phyloP scores from a whole-genome alignment of 768 basidiomycete species.

The Hygrophorus pudorinus region DNA sequence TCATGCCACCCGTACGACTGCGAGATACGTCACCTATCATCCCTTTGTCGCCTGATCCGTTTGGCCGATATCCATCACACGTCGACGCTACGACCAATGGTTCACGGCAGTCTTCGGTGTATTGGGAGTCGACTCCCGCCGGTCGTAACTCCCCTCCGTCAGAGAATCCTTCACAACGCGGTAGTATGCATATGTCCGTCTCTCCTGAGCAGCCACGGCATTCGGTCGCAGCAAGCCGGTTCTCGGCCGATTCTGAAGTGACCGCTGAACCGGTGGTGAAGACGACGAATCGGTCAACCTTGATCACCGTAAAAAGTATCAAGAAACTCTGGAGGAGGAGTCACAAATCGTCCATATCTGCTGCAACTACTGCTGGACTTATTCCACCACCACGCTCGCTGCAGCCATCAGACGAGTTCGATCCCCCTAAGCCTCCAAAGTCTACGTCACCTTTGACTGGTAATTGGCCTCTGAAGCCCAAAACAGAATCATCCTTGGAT shows the following conservation, averaged over 20 bases:
- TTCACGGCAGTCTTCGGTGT: slow-evolving; percentile 22
- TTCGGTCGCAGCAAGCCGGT: slow-evolving; percentile 44
- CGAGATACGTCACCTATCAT: slow-evolving; percentile 46
- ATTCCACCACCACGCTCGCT: slow-evolving; percentile 27
- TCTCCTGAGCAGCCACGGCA: background rate
- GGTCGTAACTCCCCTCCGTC: background rate
- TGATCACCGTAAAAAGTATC: slow-evolving; percentile 67
- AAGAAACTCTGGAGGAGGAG: slow-evolving; percentile 76
- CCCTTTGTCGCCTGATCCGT: slow-evolving; percentile 79
- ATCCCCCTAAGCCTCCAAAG: slow-evolving; percentile 9
- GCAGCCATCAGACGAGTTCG: slow-evolving; percentile 23
- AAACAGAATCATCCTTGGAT: slow-evolving; percentile 26
- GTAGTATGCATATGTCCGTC: background rate
- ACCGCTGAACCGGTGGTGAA: slow-evolving; percentile 21
- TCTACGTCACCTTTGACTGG: background rate
- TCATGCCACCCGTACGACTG: slow-evolving; percentile 17
- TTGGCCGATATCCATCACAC: slow-evolving; percentile 58
- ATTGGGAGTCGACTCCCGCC: slow-evolving; percentile 30
- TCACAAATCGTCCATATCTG: slow-evolving; percentile 34
- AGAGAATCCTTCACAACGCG: background rate
- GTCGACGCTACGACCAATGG: slow-evolving; percentile 11
- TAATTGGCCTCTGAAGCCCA: slow-evolving; percentile 10
- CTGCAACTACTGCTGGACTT: slow-evolving; percentile 16
- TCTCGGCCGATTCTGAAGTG: slow-evolving; percentile 66
- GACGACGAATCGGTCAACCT: slow-evolving; percentile 20